Conservation (phyloP, 2,329 filamentous ascomycete species). For the Exserohilum turcica region DNA sequence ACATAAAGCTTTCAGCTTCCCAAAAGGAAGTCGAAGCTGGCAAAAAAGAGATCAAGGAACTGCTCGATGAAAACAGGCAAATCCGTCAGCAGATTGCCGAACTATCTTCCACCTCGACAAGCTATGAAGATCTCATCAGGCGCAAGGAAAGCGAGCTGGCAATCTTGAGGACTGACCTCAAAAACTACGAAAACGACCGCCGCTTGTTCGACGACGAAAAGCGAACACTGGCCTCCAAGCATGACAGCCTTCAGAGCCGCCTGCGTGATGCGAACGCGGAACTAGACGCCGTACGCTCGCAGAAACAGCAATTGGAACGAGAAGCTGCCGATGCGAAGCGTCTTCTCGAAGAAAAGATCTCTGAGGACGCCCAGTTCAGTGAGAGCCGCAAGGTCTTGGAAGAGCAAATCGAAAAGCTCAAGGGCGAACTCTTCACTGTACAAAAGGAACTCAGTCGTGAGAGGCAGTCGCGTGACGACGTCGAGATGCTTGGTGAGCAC, state of each 20-base stretch:
- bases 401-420: conserved; percentile 84
- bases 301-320: conserved; percentile 81
- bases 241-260: conserved; percentile 75
- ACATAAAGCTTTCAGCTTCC: conserved; percentile 77
- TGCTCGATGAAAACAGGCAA: conserved; percentile 78
- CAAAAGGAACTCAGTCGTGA: conserved; percentile 91
- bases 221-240: conserved; percentile 70
- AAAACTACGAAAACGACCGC: conserved; percentile 80
- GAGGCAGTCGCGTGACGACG: conserved; percentile 90
- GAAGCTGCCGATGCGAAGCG: conserved; percentile 88
- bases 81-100: conserved; percentile 85
- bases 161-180: conserved; percentile 81
- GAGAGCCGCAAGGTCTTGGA: conserved; percentile 83
- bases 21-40: conserved; percentile 79
- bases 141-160: conserved; percentile 93
- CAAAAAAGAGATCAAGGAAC: conserved; percentile 74
- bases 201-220: conserved; percentile 80
- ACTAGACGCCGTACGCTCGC: conserved; percentile 81
- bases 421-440: conserved; percentile 79
- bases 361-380: conserved; percentile 81
- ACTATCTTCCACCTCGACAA: conserved; percentile 87
- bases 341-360: conserved; percentile 84
- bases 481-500: conserved; percentile 87
- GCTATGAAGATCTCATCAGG: conserved; percentile 91
- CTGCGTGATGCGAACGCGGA: conserved; percentile 88